Base-by-base conservation (phyloP, 331 rosid species). In the Malus hybrid region DNA sequence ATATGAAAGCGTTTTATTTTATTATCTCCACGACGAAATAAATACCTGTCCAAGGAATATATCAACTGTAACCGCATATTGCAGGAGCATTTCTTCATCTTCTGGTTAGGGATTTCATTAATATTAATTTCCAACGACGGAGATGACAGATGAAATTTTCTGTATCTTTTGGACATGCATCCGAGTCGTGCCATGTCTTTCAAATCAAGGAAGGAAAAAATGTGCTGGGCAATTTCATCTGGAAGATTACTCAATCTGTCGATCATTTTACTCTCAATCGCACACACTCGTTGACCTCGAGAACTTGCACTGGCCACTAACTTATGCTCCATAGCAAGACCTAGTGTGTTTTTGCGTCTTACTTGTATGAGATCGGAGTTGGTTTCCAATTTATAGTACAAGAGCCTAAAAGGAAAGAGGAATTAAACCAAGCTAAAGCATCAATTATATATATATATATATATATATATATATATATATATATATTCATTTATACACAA, bases 161-260 rank as follows among this genome's bases (percentile, higher is more conserved):
- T 20, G 12, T 59, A 69, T 46, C 59, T 69, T 27, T 24, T 69
- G 59, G 73, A 69, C 31, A 27, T 7, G 19, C 34, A 42, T 14
- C 73, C 33, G 14, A 69, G 13, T 42, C 36, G 20, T 19, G 34
- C 31, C 20, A 69, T 46, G 59, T 69, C 60, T 27, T 46, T 27
- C 9, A 46, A 8, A 14, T 27, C 31, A 44, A 69, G 42, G 13
- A 46, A 69, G 22, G 73, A 46, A 46, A 69, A 28, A 27, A 44
- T 46, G 57, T 48, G 57, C 10, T 69, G 60, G 7, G 39, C 42
- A 16, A 44, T 4, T 6, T 24, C 34, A 5, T 69, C 73, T 8
- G 73, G 73, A 48, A 69, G 73, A 69, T 28, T 48, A 9, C 73
- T 48, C 34, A 69, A 27, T 24, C 61, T 69, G 34, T 69, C 61